Evolutionary conservation across 768 basidiomycete genomes (phyloP).

Genomic region (Hebeloma cylindrosporum): DNA sequence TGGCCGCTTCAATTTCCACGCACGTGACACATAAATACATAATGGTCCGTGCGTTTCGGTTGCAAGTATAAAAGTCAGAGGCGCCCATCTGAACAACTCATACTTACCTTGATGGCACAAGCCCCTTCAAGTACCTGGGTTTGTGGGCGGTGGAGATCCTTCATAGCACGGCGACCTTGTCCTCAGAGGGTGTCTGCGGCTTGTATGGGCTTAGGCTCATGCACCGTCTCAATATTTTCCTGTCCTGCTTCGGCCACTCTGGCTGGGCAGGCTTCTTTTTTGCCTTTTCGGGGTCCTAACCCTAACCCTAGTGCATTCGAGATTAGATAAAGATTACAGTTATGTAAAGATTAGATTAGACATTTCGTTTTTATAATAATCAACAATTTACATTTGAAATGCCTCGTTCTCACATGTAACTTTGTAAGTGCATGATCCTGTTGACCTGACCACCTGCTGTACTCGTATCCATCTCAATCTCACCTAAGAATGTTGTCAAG

Average conservation of each 20-base stretch:
- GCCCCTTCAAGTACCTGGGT: conserved; percentile 53
- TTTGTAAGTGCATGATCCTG: too few species aligned
- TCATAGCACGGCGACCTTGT: conserved; percentile 76
- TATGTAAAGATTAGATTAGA: conserved; percentile 4
- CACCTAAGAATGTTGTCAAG: too few species aligned
- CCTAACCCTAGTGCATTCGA: conserved; percentile 56
- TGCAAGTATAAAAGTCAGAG: conserved; percentile 24
- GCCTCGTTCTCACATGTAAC: background rate
- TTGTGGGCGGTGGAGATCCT: conserved; percentile 55
- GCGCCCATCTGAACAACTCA: conserved; percentile 28
- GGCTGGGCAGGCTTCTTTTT: conserved; percentile 54
- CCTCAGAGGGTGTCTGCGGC: conserved; percentile 56
- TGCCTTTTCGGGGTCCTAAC: conserved; percentile 38
- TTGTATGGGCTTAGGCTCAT: conserved; percentile 75
- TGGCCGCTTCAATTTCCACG: too few species aligned
- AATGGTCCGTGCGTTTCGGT: conserved; percentile 37
- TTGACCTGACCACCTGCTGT: too few species aligned
- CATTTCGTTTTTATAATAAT: background rate
- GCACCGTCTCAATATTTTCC: conserved; percentile 83
- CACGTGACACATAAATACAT: conserved; percentile 2
- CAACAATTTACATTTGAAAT: background rate
- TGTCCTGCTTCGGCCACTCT: conserved; percentile 67
- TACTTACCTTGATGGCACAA: conserved; percentile 69
- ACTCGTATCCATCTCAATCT: too few species aligned
- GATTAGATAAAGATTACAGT: conserved; percentile 1